phyloP scores from a whole-genome alignment of 2,329 filamentous ascomycete genomes.

The Rutstroemia sp. region DNA sequence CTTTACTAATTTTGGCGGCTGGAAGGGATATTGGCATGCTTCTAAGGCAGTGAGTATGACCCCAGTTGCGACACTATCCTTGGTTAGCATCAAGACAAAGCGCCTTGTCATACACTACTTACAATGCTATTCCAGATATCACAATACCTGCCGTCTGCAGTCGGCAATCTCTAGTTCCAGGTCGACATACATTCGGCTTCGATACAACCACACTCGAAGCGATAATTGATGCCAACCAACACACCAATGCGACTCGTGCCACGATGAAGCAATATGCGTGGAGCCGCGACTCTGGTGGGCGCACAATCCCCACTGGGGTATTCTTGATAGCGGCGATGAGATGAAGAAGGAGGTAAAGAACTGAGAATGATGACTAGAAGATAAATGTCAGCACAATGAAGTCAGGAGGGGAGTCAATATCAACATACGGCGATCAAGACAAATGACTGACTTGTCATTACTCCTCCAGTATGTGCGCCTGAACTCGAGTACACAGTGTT shows the following conservation, averaged over 20 bases:
- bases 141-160: constrained; percentile 17
- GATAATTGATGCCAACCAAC: constrained; percentile 20
- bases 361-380: constrained; percentile 17
- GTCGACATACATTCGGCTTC: constrained; percentile 12
- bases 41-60: constrained; percentile 22
- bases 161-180: constrained; percentile 10
- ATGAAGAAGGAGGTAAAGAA: constrained; percentile 21
- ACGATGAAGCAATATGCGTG: constrained; percentile 23
- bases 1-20: constrained; percentile 9
- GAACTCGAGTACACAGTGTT: constrained; percentile 6
- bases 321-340: constrained; percentile 15
- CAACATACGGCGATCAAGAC: constrained; percentile 19
- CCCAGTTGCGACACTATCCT: constrained; percentile 17
- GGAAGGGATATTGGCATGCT: constrained; percentile 22
- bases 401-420: neutral
- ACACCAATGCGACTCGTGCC: constrained; percentile 17
- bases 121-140: constrained; percentile 18
- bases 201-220: constrained; percentile 15
- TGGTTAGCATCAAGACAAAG: neutral
- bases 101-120: constrained; percentile 1
- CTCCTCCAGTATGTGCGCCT: constrained; percentile 11
- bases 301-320: constrained; percentile 14
- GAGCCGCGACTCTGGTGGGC: constrained; percentile 16
- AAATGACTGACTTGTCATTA: constrained; percentile 12
- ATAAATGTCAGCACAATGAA: neutral